Conservation (phyloP, 495 filamentous ascomycete genomes). For the Hyaloscypha variabilis region DNA sequence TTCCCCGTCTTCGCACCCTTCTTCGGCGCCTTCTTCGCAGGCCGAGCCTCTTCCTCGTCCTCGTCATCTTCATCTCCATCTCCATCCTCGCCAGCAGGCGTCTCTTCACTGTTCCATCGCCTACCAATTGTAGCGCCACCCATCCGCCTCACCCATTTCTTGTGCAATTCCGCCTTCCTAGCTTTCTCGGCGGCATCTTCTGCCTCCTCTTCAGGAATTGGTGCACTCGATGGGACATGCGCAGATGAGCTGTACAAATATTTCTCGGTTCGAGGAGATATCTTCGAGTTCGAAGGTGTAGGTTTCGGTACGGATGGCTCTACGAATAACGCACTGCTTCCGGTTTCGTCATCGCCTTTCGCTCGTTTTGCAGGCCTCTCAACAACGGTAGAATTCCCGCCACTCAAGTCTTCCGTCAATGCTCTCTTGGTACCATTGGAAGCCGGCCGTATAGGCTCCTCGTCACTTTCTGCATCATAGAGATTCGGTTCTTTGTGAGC, state of each 20-base stretch:
- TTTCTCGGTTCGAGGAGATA: constrained; percentile 40
- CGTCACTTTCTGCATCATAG: constrained; percentile 29
- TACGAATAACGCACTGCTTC: constrained; percentile 30
- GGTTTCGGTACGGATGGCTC: neutral
- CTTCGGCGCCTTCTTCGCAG: constrained; percentile 52
- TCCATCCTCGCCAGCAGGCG: constrained; percentile 44
- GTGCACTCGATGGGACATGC: constrained; percentile 27
- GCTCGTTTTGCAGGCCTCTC: constrained; percentile 44
- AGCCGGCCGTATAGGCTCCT: constrained; percentile 7
- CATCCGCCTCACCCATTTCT: constrained; percentile 87
- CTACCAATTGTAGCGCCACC: constrained; percentile 70
- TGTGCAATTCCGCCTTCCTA: constrained; percentile 72
- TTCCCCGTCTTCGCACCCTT: constrained; percentile 79
- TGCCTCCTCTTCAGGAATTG: constrained; percentile 50
- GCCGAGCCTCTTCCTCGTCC: constrained; percentile 52
- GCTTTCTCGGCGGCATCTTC: constrained; percentile 43
- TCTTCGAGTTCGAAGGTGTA: constrained; percentile 9
- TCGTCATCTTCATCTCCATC: constrained; percentile 53
- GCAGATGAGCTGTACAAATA: constrained; percentile 46
- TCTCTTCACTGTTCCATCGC: constrained; percentile 55
- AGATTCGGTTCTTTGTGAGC: constrained; percentile 18
- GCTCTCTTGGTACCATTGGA: constrained; percentile 39
- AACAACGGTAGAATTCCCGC: constrained; percentile 35
- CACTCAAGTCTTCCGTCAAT: constrained; percentile 44
- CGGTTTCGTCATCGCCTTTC: constrained; percentile 36